phyloP scores from a whole-genome alignment of 805 yeast species.

The Pichia eremophila region DNA sequence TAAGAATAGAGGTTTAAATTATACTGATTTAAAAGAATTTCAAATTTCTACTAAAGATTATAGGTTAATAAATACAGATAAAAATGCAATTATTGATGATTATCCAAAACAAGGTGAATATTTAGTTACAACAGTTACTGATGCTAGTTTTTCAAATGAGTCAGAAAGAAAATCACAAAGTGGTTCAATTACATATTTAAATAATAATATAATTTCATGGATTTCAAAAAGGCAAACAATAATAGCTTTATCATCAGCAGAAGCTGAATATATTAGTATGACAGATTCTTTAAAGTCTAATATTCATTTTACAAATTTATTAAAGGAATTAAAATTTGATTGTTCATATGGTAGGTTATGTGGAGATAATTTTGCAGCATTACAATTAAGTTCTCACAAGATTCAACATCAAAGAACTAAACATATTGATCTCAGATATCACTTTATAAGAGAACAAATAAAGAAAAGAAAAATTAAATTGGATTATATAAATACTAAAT shows the following conservation, averaged over 20 bases:
- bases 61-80: slow-evolving; percentile 1
- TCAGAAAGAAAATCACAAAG: slow-evolving; percentile 1
- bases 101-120: background rate
- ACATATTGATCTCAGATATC: slow-evolving; percentile 7
- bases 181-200: slow-evolving; percentile 2
- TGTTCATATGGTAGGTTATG: background rate
- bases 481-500: slow-evolving; percentile 1
- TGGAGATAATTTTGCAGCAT: background rate
- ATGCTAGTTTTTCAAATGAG: slow-evolving; percentile 1
- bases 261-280: slow-evolving; percentile 2
- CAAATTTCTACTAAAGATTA: slow-evolving; percentile 1
- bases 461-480: background rate
- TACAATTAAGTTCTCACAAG: slow-evolving; percentile 5
- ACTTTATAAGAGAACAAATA: slow-evolving; percentile 5
- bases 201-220: slow-evolving; percentile 3
- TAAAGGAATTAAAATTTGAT: background rate
- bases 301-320: background rate
- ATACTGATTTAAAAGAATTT: background rate
- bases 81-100: background rate
- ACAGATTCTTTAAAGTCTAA: background rate
- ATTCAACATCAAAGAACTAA: slow-evolving; percentile 6
- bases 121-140: background rate
- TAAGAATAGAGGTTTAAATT: background rate
- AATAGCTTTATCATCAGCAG: slow-evolving; percentile 4
- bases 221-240: background rate